Evolutionary conservation across 805 yeast genomes (phyloP).

Genomic region (Diddensiella santjacobensis): DNA sequence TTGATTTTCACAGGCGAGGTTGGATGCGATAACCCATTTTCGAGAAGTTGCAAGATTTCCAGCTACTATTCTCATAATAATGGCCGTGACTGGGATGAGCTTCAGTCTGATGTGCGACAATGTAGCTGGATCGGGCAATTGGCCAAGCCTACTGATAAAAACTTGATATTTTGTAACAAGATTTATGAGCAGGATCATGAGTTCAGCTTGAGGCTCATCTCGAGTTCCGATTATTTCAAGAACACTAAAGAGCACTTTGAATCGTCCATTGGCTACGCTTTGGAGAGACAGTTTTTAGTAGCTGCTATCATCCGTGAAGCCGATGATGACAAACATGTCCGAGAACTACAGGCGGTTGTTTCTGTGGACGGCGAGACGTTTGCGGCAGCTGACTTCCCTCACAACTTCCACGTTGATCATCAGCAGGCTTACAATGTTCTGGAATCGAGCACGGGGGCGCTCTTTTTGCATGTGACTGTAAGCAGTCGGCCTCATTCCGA

Average conservation of each 20-base stretch:
- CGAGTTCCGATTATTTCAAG: constrained; percentile 53
- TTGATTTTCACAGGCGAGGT: constrained; percentile 68
- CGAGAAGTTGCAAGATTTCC: constrained; percentile 48
- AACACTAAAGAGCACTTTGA: constrained; percentile 44
- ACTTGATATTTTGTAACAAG: constrained; percentile 63
- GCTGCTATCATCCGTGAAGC: constrained; percentile 48
- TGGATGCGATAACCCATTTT: constrained; percentile 48
- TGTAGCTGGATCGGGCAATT: constrained; percentile 72
- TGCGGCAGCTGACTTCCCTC: constrained; percentile 80
- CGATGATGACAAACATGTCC: constrained; percentile 38
- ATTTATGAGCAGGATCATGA: constrained; percentile 8
- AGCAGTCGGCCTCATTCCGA: constrained; percentile 47
- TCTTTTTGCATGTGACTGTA: constrained; percentile 82
- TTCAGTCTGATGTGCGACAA: constrained; percentile 49
- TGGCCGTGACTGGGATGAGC: constrained; percentile 57
- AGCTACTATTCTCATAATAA: constrained; percentile 64
- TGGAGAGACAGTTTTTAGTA: constrained; percentile 65
- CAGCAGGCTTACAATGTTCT: constrained; percentile 77
- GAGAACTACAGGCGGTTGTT: constrained; percentile 60
- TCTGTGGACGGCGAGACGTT: constrained; percentile 73
- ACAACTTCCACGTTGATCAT: constrained; percentile 51
- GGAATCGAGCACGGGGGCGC: constrained; percentile 64
- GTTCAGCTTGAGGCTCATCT: constrained; percentile 31
- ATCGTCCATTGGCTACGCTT: constrained; percentile 67
- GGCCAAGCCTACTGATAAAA: constrained; percentile 40